phyloP scores from a whole-genome alignment of 2,329 filamentous ascomycete species.

The Aspergillus sergii region DNA sequence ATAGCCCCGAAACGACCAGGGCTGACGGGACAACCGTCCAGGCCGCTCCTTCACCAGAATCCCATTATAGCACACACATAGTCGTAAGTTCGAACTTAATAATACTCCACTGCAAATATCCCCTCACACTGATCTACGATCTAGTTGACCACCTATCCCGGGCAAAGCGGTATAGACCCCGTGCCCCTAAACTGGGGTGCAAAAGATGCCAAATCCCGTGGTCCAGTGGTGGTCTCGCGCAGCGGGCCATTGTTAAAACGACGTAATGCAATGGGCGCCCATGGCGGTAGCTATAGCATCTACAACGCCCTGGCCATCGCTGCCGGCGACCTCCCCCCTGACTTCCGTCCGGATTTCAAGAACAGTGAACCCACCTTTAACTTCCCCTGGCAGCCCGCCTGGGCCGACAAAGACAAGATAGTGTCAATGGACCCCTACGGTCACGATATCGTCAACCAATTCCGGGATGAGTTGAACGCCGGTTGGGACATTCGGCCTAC shows the following conservation, averaged over 20 bases:
- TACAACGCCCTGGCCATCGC: slow-evolving; percentile 94
- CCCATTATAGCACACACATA: slow-evolving; percentile 38
- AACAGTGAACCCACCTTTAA: slow-evolving; percentile 91
- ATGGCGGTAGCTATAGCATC: slow-evolving; percentile 91
- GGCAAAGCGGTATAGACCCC: slow-evolving; percentile 92
- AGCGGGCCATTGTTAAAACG: slow-evolving; percentile 36
- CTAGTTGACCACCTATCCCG: slow-evolving; percentile 78
- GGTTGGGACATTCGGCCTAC: slow-evolving; percentile 77
- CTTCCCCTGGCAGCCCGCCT: slow-evolving; percentile 87
- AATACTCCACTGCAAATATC: not conserved
- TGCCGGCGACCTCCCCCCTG: slow-evolving; percentile 80
- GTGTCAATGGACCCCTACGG: slow-evolving; percentile 96
- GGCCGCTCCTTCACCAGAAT: slow-evolving; percentile 24
- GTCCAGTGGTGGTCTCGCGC: slow-evolving; percentile 78
- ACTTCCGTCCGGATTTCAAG: slow-evolving; percentile 77
- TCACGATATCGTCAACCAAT: slow-evolving; percentile 79
- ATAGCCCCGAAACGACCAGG: slow-evolving; percentile 17
- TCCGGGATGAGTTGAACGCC: slow-evolving; percentile 75
- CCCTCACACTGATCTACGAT: slow-evolving; percentile 14
- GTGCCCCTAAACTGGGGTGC: slow-evolving; percentile 86
- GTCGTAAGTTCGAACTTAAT: slow-evolving; percentile 28
- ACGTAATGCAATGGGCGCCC: slow-evolving; percentile 63
- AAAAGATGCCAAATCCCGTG: slow-evolving; percentile 71
- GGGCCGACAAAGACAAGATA: slow-evolving; percentile 89
- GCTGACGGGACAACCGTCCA: slow-evolving; percentile 23